Percentiles rank a stretch among this genome's conserved stretches.
phyloP scores from a whole-genome alignment of 345 rosid species.

The Citrus maxima region DNA sequence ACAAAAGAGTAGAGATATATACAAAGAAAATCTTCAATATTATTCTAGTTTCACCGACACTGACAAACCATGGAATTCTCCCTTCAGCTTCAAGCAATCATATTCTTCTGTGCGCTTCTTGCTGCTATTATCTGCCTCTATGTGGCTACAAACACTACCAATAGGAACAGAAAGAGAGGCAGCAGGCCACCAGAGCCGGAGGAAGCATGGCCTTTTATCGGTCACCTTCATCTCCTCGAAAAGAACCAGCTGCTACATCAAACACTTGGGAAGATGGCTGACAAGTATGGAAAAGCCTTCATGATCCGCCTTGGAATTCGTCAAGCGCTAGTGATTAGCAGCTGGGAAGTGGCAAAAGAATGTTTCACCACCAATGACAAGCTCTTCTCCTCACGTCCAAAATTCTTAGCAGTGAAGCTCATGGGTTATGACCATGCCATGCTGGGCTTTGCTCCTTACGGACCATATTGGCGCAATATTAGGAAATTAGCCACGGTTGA shows the following conservation, averaged over 20 bases:
- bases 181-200: conserved; percentile 24
- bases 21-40: background rate
- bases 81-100: background rate
- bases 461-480: conserved; percentile 30
- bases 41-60: too few species aligned
- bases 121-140: conserved; percentile 2
- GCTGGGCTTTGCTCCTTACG: conserved; percentile 31
- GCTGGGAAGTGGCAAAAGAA: conserved; percentile 30
- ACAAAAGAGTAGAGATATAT: too few species aligned
- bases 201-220: conserved; percentile 31
- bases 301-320: conserved; percentile 26
- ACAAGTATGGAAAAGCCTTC: conserved; percentile 25
- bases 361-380: conserved; percentile 32
- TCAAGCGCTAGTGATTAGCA: conserved; percentile 19
- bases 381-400: conserved; percentile 22
- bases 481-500: conserved; percentile 27
- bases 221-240: conserved; percentile 28
- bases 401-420: conserved; percentile 13
- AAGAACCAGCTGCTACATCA: conserved; percentile 20
- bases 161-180: background rate
- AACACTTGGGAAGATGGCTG: conserved; percentile 22
- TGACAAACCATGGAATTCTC: background rate
- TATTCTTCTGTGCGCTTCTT: background rate
- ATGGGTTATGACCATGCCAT: conserved; percentile 27
- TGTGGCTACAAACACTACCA: background rate